phyloP scores from a whole-genome alignment of 2,329 filamentous ascomycete genomes.

The Blumeria hordei region DNA sequence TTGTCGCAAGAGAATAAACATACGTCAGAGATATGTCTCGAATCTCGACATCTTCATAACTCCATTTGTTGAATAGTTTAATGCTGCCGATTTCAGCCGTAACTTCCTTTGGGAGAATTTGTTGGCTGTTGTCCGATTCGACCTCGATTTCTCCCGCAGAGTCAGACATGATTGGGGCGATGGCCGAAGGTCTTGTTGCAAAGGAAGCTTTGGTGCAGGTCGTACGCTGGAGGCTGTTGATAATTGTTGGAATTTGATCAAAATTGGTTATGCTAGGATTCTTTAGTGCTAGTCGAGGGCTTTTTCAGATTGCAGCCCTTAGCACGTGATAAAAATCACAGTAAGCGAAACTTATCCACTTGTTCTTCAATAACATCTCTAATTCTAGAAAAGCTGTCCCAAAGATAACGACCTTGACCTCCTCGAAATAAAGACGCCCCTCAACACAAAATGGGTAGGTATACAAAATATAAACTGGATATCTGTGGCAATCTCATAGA shows the following conservation, averaged over 20 bases:
- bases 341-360: no score
- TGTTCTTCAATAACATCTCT: no score
- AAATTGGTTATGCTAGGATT: not conserved
- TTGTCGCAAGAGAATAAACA: slow-evolving; percentile 19
- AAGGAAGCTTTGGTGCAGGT: not conserved
- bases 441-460: no score
- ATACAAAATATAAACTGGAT: no score
- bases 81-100: slow-evolving; percentile 69
- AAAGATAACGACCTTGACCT: no score
- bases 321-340: no score
- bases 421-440: no score
- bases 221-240: slow-evolving; percentile 2
- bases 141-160: slow-evolving; percentile 75
- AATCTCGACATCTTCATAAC: slow-evolving; percentile 98
- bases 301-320: no score
- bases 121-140: slow-evolving; percentile 49
- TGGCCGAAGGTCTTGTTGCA: slow-evolving; percentile 5
- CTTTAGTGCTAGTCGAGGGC: no score
- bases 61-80: slow-evolving; percentile 97
- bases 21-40: slow-evolving; percentile 99
- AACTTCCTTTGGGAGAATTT: slow-evolving; percentile 83
- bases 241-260: not conserved
- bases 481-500: no score
- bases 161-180: slow-evolving; percentile 61
- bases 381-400: no score